Base-by-base conservation (phyloP, 768 basidiomycete species). In the Collybia nuda region DNA sequence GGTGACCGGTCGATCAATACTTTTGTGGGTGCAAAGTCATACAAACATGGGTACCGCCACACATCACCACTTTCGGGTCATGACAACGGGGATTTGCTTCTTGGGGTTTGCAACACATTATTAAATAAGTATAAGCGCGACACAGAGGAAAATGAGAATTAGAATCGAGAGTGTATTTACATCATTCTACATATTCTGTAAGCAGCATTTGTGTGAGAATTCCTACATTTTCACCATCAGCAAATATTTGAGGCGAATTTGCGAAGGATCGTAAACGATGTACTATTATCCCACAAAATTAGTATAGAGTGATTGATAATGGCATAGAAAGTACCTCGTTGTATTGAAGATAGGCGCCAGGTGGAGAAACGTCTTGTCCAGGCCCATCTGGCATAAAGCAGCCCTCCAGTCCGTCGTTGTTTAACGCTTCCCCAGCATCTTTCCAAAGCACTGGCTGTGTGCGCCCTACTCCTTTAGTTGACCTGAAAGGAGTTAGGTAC, bases 301-400 rank as follows among this genome's bases (percentile, higher is more conserved):
- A 28, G 29, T 6, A 42, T 18, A 21, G n/a, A 38, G 22, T 9
- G 15, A 22, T 28, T 3, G 17, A 49, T 21, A 14, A 42, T 23
- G 21, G 12, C 23, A 19, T 29, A 22, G n/a, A 23, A 54, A 71
- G 29, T 39, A 83, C 82, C 73, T 84, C 81, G 56, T 82, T 82
- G 65, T 84, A 82, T 54, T 77, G 73, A 29, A 84, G 58, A 52
- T 59, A 67, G 7, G 52, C 61, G 21, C 62, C 60, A 5, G 60
- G 55, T 6, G 58, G 56, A 32, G 49, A 46, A 4, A 75, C 63
- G 37, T 73, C 62, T 48, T 67, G 50, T 5, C 70, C 70, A 9
- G 66, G 65, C 6, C 81, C 81, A 45, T 81, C 77, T n/a, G 83
- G 83, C 83, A 85, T 84, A 32, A 73, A 63, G 50, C 78, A 80